A percentile compares a stretch with the other conserved stretches of the same genome.
These are phyloP conservation scores for Aureobasidium zeae DNA, from an alignment of 2,329 filamentous ascomycete species.

Conservation along the genomic window DNA sequence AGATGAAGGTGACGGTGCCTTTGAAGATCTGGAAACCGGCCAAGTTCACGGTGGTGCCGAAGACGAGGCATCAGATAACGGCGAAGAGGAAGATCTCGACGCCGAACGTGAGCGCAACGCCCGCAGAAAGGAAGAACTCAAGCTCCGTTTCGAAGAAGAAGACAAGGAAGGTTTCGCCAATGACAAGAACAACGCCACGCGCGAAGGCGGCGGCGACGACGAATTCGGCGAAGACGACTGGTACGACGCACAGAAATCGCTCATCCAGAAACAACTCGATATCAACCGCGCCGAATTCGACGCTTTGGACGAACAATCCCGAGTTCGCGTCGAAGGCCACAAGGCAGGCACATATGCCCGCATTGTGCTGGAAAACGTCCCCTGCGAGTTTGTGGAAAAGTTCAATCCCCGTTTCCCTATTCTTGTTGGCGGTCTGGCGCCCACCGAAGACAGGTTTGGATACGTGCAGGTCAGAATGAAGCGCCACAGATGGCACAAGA, in stretches of 20 bases:
- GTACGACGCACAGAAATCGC: constrained; percentile 94
- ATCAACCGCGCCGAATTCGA: constrained; percentile 96
- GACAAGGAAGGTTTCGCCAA: constrained; percentile 93
- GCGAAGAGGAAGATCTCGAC: constrained; percentile 53
- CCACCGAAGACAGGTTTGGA: constrained; percentile 91
- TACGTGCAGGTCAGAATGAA: constrained; percentile 96
- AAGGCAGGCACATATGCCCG: constrained; percentile 88
- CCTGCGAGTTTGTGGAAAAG: constrained; percentile 75
- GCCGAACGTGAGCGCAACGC: constrained; percentile 88
- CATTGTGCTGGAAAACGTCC: constrained; percentile 79
- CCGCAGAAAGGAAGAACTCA: constrained; percentile 85
- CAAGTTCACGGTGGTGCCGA: constrained; percentile 41
- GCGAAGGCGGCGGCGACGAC: constrained; percentile 59
- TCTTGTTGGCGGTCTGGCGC: constrained; percentile 80
- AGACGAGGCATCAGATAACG: constrained; percentile 33
- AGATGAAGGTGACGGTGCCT: constrained; percentile 68
- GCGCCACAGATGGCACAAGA: constrained; percentile 97
- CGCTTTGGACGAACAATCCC: constrained; percentile 71
- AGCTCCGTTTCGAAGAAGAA: constrained; percentile 90
- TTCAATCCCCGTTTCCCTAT: constrained; percentile 79
- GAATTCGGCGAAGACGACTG: constrained; percentile 97
- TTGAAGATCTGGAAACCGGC: constrained; percentile 76
- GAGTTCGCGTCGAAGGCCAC: constrained; percentile 78
- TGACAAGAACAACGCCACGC: constrained; percentile 68
- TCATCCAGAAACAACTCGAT: constrained; percentile 87